Percentiles rank a stretch among this genome's conserved stretches.
phyloP scores from a whole-genome alignment of 1,284 basidiomycete species.

The Exobasidium cylindrosporum region DNA sequence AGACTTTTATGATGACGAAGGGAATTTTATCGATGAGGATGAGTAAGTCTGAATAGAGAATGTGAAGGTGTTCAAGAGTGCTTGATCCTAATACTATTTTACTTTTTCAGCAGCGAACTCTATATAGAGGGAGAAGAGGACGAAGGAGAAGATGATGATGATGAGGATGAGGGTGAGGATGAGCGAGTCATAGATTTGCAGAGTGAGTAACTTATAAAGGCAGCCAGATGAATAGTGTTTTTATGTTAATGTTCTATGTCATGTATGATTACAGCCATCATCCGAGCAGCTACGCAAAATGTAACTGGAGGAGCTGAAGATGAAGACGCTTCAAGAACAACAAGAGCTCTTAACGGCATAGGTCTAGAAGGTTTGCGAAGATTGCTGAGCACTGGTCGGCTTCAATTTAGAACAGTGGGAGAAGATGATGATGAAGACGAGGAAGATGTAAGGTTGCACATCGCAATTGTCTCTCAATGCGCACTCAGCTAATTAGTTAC shows the following conservation, averaged over 20 bases:
- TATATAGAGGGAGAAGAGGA: conserved; percentile 22
- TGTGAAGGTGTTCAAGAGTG: conserved; percentile 14
- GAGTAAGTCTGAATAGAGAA: conserved; percentile 14
- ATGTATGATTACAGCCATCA: neutral
- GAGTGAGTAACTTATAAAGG: no score
- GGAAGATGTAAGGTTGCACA: conserved; percentile 10
- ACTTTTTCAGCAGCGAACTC: conserved; percentile 14
- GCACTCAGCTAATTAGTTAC: no score
- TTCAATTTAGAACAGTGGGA: conserved; percentile 8
- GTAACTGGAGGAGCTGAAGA: conserved; percentile 26
- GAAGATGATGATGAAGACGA: conserved; percentile 31
- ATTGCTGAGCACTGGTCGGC: conserved; percentile 29
- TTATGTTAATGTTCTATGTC: neutral
- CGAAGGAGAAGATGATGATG: conserved; percentile 18
- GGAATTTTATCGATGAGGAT: conserved; percentile 25
- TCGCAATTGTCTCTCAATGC: neutral
- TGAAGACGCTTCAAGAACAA: conserved; percentile 11
- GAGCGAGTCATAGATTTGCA: conserved; percentile 26
- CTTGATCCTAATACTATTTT: neutral
- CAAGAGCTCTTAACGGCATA: conserved; percentile 29
- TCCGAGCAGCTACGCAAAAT: conserved; percentile 3
- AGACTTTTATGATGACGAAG: conserved; percentile 16
- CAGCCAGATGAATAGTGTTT: neutral
- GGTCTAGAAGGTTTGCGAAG: conserved; percentile 32
- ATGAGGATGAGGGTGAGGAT: conserved; percentile 17